Conservation (phyloP, 192 early-diverging fungal species). For the Pilaira anomala region DNA sequence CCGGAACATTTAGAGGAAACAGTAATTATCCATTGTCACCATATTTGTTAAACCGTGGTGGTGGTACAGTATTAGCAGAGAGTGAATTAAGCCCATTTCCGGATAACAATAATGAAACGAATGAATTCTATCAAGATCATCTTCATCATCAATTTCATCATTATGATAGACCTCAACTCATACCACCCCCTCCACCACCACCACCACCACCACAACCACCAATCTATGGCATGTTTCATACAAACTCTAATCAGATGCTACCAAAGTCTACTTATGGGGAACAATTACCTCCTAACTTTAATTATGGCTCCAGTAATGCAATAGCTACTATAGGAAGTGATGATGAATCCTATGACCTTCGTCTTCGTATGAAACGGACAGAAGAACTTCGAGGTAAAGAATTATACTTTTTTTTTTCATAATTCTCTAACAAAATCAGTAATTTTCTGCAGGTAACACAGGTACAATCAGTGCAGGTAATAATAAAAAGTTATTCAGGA, state of each 20-base stretch:
- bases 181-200: too few relatives aligned
- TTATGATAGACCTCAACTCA: slow-evolving; percentile 6
- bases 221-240: too few relatives aligned
- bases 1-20: background rate
- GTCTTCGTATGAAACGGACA: slow-evolving; percentile 34
- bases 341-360: slow-evolving; percentile 40
- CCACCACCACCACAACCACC: too few relatives aligned
- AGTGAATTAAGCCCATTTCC: slow-evolving; percentile 25
- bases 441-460: slow-evolving; percentile 28
- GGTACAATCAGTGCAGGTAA: too few relatives aligned
- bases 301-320: background rate
- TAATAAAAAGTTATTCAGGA: slow-evolving; percentile 7
- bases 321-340: slow-evolving; percentile 36
- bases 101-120: slow-evolving; percentile 47
- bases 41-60: slow-evolving; percentile 21
- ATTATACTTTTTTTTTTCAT: slow-evolving; percentile 28
- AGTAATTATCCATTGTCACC: background rate
- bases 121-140: too few relatives aligned
- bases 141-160: background rate
- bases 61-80: slow-evolving; percentile 32
- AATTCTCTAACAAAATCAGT: slow-evolving; percentile 39
- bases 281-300: too few relatives aligned
- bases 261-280: too few relatives aligned
- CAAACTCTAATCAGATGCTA: too few relatives aligned
- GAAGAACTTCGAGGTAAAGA: slow-evolving; percentile 54